A percentile compares a stretch with the other conserved stretches of the same genome.
phyloP scores from a whole-genome alignment of 2,329 filamentous ascomycete species.

The Orbilia brochopaga region DNA sequence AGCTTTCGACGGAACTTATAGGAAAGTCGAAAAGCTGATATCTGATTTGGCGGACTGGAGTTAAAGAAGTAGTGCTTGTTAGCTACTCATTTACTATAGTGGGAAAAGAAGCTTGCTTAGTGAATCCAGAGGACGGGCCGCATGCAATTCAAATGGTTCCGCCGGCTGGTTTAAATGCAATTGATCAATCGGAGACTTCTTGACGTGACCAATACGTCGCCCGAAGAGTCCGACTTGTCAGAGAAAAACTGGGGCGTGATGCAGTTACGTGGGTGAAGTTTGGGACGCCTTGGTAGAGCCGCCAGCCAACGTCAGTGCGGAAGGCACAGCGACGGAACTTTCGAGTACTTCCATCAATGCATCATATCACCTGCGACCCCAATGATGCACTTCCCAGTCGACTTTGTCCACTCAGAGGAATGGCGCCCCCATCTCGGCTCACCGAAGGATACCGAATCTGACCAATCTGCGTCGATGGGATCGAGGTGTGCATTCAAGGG shows the following conservation, averaged over 20 bases:
- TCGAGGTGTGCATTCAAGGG: conserved; percentile 11
- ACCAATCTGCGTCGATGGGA: conserved; percentile 16
- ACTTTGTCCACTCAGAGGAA: not conserved
- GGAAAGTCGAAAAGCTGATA: not conserved
- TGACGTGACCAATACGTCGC: not conserved
- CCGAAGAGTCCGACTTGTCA: not conserved
- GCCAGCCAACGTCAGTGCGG: not conserved
- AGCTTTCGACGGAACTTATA: not conserved
- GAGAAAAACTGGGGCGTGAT: not conserved
- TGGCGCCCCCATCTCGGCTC: not conserved
- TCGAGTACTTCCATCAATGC: conserved; percentile 27
- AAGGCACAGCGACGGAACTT: conserved; percentile 36
- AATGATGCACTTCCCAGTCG: not conserved
- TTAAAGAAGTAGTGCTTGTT: too few species aligned
- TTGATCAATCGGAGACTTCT: conserved; percentile 44
- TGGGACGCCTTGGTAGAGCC: conserved; percentile 31
- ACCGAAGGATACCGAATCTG: conserved; percentile 3
- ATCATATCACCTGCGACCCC: too few species aligned
- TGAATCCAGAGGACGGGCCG: not conserved
- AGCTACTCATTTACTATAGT: not conserved
- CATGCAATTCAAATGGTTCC: conserved; percentile 20
- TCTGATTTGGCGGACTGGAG: not conserved
- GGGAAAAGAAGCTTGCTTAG: not conserved
- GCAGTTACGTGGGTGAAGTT: not conserved
- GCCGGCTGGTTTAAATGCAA: conserved; percentile 41